These are phyloP conservation scores for Capillidium heterosporum DNA, from an alignment of 371 early-diverging fungal species.

Conservation along the genomic window DNA sequence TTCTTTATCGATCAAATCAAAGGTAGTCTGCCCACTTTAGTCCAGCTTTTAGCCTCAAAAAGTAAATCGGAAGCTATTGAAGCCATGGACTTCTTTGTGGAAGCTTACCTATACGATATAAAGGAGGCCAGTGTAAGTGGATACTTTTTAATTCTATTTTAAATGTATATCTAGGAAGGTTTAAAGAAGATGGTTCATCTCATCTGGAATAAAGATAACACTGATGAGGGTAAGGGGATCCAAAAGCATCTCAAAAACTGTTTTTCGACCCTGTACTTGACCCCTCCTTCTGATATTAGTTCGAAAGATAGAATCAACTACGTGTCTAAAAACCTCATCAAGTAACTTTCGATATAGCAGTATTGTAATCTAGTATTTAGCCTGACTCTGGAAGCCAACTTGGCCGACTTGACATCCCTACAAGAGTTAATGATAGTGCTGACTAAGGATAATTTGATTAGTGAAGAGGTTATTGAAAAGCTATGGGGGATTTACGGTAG, in stretches of 20 bases:
- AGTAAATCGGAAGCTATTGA: conserved; percentile 83
- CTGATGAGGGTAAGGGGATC: conserved; percentile 65
- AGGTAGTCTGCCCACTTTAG: conserved; percentile 44
- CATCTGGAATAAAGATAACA: conserved; percentile 76
- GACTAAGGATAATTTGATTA: conserved; percentile 36
- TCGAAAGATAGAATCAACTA: conserved; percentile 37
- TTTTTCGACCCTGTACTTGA: conserved; percentile 61
- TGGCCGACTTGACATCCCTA: conserved; percentile 85
- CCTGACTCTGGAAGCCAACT: conserved; percentile 59
- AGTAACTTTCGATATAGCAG: conserved; percentile 11
- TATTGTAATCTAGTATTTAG: conserved; percentile 14
- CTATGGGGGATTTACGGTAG: conserved; percentile 72
- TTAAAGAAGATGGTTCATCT: conserved; percentile 86
- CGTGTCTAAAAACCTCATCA: conserved; percentile 51
- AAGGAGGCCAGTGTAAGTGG: conserved; percentile 40
- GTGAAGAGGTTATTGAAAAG: conserved; percentile 46
- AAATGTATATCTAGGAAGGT: conserved; percentile 32
- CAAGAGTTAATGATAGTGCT: conserved; percentile 71
- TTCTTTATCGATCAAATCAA: conserved; percentile 63
- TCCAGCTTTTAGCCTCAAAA: conserved; percentile 71
- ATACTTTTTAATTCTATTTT: background rate
- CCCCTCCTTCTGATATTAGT: conserved; percentile 29
- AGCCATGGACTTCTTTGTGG: conserved; percentile 84
- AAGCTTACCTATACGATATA: conserved; percentile 62
- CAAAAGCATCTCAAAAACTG: conserved; percentile 58